Base-by-base conservation (phyloP, 169 alveolate species). In the Plasmodium vivax region DNA sequence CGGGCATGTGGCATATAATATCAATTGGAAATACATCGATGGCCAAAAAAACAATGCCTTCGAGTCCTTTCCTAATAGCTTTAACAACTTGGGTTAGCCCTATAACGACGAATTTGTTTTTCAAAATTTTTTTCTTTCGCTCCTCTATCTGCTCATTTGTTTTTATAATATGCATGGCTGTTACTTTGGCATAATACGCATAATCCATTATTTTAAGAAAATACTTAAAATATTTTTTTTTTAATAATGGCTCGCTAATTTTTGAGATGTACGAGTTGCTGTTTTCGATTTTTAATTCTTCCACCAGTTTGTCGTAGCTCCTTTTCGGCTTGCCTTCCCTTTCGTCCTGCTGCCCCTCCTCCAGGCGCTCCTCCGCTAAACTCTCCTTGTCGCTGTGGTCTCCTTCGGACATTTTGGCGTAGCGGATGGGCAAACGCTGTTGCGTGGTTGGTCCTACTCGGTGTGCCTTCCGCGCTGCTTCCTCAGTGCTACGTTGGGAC, bases 31-130 rank as follows among this genome's bases (percentile, higher is more conserved):
- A 98, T 30, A 99, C 99, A 93, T 99, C 99, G 56, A 99, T 98
- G 36, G 99, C 99, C 81, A 99, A 82, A 16, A 99, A 93, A 19
- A 98, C 99, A 51, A 99, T 95, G 34, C 99, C 99, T 75, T 75
- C 83, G 14, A 47, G 83, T 19, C 99, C 99, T 94, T 98, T 98
- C 79, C 99, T 95, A 36, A 99, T 93, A 71, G 99, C 98, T 93
- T 99, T 99, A 38, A 99, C 98, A 14, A 99, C 99, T 94, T 99
- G 99, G 81, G 97, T 98, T 23, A 99, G 99, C 72, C 99, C 99
- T 72, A 85, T 85, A 12, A 72, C 85, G 38, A 85, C 16, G 36
- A 85, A 85, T 19, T 85, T 72, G 27, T 71, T 85, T 85, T 85
- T 85, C 62, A 85, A 47, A 51, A 85, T 74, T 85, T 85, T 85